Evolutionary conservation across 2,329 filamentous ascomycete genomes (phyloP).

Genomic region (Thielaviopsis ethacetica): DNA sequence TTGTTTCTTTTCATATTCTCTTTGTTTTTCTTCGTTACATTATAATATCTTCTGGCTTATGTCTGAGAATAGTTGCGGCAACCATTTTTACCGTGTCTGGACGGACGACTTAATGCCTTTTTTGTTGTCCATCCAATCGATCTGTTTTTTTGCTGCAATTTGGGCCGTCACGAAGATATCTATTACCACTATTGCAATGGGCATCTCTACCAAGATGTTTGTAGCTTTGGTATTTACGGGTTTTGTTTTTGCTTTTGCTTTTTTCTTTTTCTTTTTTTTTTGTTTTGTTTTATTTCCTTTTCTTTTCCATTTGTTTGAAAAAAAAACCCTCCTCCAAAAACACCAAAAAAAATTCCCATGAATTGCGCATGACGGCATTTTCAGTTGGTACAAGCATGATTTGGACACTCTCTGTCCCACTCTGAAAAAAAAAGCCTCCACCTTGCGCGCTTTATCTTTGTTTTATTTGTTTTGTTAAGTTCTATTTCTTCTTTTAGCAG

Average conservation of each 20-base stretch:
- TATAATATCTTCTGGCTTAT: background rate
- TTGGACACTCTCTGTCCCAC: background rate
- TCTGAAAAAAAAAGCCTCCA: background rate
- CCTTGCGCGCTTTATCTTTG: background rate
- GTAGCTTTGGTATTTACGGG: background rate
- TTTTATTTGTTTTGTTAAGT: background rate
- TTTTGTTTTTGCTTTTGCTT: background rate
- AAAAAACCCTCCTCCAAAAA: background rate
- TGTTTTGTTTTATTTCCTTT: background rate
- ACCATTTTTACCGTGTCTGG: background rate
- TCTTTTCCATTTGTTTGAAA: background rate
- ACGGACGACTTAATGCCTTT: background rate
- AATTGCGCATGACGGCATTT: background rate
- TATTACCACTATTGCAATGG: background rate
- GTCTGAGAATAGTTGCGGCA: background rate
- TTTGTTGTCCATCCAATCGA: background rate
- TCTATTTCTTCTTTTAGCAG: background rate
- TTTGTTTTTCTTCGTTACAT: background rate
- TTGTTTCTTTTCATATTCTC: background rate
- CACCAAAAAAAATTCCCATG: background rate
- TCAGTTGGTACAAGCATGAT: background rate
- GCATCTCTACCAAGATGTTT: background rate
- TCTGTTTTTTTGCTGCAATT: background rate
- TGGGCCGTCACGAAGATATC: background rate
- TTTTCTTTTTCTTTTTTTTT: conserved; percentile 2